Percentiles rank a stretch among this genome's conserved stretches.
These are phyloP conservation scores for Diaporthe velutina DNA, from an alignment of 2,329 filamentous ascomycete genomes.

Conservation along the genomic window DNA sequence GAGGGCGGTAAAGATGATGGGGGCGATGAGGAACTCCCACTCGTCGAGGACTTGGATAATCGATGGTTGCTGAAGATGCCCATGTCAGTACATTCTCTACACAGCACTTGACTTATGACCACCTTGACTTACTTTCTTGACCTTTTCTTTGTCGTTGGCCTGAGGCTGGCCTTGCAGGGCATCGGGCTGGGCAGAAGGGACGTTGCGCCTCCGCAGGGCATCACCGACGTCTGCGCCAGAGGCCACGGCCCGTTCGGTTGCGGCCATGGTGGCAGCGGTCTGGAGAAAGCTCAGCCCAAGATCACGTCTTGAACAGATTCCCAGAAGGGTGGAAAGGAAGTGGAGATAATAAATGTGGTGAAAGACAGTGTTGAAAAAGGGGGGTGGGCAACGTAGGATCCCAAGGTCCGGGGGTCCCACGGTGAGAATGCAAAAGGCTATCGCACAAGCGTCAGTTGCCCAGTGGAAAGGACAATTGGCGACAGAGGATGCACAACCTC, in stretches of 20 bases:
- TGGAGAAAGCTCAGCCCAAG: background rate
- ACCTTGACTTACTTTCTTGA: conserved; percentile 62
- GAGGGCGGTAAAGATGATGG: conserved; percentile 71
- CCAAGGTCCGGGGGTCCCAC: conserved; percentile 31
- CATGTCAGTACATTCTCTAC: conserved; percentile 41
- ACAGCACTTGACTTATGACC: background rate
- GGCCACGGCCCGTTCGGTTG: conserved; percentile 65
- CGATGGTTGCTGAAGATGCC: conserved; percentile 59
- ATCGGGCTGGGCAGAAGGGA: conserved; percentile 54
- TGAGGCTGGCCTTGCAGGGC: conserved; percentile 50
- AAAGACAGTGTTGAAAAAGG: conserved; percentile 36
- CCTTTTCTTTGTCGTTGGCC: conserved; percentile 71
- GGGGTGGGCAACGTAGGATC: conserved; percentile 12
- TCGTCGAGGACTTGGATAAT: conserved; percentile 73
- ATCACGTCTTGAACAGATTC: background rate
- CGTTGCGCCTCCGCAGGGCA: conserved; percentile 68
- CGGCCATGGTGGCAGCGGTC: conserved; percentile 59
- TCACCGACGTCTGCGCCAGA: conserved; percentile 72
- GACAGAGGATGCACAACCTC: conserved; percentile 17
- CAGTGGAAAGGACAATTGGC: conserved; percentile 4
- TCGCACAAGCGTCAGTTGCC: conserved; percentile 31
- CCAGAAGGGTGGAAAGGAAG: conserved; percentile 6
- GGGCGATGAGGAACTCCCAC: conserved; percentile 73
- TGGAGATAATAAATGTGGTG: conserved; percentile 21
- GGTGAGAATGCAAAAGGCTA: conserved; percentile 31